Evolutionary conservation across 2,329 filamentous ascomycete species (phyloP), one percentile per base, ranked within the genome.

Genomic region (Colletotrichum gigasporum): DNA sequence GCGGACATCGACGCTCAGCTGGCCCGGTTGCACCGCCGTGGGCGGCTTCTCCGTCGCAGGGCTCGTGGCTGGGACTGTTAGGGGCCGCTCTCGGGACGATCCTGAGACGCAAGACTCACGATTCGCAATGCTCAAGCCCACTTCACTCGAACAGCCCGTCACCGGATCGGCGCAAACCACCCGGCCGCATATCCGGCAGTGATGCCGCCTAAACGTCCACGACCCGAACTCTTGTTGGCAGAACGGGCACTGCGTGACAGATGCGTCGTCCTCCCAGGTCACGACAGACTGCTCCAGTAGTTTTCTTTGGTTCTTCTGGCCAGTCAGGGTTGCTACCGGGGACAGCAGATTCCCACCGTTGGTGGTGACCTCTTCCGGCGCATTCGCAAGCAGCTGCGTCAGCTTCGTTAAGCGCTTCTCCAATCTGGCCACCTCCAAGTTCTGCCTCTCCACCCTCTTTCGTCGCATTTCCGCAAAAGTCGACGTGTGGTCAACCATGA

Each of bases 211-310:
- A 72, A 98, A 97, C 2, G 93, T 92, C 86, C 97, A 98, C 12
- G 90, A 91, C 1, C 93, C 91, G 76, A 99, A 99, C 60, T 97
- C 93, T 72, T 99, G 96, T 73, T 97, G 92, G 72, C 96, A 99
- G 73, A 97, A 97, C 0, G 96, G 96, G 73, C 96, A 99, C 68
- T 90, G 89, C 2, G 83, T 67, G 5, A 99, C 94, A 30, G 83
- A 87, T 0, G 90, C 85, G 76, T 99, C 96, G 54, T 98, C 94
- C 76, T 99, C 92, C 96, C 96, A 99, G 0, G 91, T 91, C 14
- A 99, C 94, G 7, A 99, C 87, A 0, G 92, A 94, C 74, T 99
- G 96, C 74, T 99, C 96, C 4, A 98, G 80, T 12, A 87, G 74
- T 74, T 97, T 96, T 51, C 93, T 86, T 51, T 91, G 87, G 67